These are phyloP conservation scores for Rhodosporidiobolus sp. DNA, from an alignment of 768 basidiomycete genomes.

Conservation along the genomic window DNA sequence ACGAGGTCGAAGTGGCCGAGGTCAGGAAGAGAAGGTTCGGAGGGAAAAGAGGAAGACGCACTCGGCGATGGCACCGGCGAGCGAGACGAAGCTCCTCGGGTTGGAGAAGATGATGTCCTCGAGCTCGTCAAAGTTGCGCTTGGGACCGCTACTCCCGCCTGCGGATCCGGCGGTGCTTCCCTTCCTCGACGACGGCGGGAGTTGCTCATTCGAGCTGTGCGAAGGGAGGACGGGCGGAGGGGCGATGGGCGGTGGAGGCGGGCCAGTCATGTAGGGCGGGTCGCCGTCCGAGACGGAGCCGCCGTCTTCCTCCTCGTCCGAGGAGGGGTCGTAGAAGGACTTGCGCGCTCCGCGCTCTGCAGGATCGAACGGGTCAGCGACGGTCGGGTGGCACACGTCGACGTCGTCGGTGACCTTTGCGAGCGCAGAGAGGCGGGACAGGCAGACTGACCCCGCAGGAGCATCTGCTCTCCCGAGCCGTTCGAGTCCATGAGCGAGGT, in stretches of 20 bases:
- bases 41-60: conserved; percentile 1
- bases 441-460: no score
- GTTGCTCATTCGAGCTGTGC: background rate
- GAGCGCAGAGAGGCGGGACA: no score
- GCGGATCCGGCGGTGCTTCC: background rate
- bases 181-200: background rate
- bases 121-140: conserved; percentile 33
- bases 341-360: no score
- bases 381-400: no score
- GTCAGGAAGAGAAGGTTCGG: background rate
- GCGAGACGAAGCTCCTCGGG: conserved; percentile 19
- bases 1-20: no score
- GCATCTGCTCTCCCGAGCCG: no score
- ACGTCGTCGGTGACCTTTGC: background rate
- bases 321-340: background rate
- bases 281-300: conserved; percentile 30
- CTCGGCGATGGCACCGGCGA: conserved; percentile 27
- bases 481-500: no score
- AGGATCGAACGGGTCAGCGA: conserved; percentile 2
- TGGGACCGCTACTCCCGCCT: background rate
- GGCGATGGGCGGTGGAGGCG: conserved; percentile 2
- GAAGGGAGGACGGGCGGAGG: background rate
- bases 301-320: conserved; percentile 3
- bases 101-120: conserved; percentile 36
- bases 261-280: conserved; percentile 3